Percentiles rank a stretch among this genome's conserved stretches.
These are phyloP conservation scores for Candida arabinofermentans DNA, from an alignment of 805 yeast species.

Conservation along the genomic window DNA sequence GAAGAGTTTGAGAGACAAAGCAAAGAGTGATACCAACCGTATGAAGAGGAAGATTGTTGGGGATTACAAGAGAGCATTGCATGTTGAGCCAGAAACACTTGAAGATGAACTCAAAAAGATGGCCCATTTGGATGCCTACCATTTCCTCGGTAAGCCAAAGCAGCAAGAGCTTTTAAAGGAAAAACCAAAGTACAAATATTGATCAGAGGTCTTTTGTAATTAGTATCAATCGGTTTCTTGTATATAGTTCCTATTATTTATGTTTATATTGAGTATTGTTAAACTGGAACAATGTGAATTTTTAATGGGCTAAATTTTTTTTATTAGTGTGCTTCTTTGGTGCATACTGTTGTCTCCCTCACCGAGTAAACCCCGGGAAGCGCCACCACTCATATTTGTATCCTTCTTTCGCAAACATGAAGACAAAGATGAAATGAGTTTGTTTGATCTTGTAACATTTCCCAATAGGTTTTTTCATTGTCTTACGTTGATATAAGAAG, in stretches of 20 bases:
- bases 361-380: too few species aligned
- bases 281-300: slow-evolving; percentile 1
- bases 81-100: slow-evolving; percentile 19
- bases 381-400: too few species aligned
- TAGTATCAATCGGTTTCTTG: neutral
- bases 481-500: too few species aligned
- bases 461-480: too few species aligned
- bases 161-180: slow-evolving; percentile 22
- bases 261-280: neutral
- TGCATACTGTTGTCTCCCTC: too few species aligned
- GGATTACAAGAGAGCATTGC: slow-evolving; percentile 24
- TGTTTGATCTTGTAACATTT: too few species aligned
- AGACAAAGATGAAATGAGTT: too few species aligned
- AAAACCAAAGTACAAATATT: slow-evolving; percentile 16
- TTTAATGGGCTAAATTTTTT: neutral
- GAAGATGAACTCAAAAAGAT: slow-evolving; percentile 18
- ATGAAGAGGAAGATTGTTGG: slow-evolving; percentile 20
- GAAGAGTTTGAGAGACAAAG: slow-evolving; percentile 22
- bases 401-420: too few species aligned
- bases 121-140: slow-evolving; percentile 27
- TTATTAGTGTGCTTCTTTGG: neutral
- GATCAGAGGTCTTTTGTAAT: neutral
- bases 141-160: slow-evolving; percentile 24
- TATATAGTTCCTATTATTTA: neutral
- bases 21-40: slow-evolving; percentile 22